A percentile compares a stretch with the other conserved stretches of the same genome.
phyloP scores from a whole-genome alignment of 176 grass and related monocot species.

The Areca catechu region DNA sequence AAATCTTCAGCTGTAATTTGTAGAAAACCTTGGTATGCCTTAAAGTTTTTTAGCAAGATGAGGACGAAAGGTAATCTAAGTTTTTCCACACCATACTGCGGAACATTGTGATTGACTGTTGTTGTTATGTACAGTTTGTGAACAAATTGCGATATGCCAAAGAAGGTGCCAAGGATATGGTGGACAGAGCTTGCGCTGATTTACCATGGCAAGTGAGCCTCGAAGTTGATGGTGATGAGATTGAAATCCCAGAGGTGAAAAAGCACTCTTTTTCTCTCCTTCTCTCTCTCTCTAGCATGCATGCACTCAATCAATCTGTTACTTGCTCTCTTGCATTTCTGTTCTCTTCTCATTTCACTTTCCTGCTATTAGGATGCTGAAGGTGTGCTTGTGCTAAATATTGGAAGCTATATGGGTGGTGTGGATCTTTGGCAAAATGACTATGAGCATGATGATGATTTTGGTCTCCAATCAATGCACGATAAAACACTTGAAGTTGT shows the following conservation, averaged over 20 bases:
- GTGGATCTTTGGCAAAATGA: conserved; percentile 91
- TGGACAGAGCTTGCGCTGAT: conserved; percentile 86
- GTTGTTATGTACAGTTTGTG: conserved; percentile 47
- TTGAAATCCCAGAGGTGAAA: conserved; percentile 79
- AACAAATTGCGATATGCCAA: conserved; percentile 98
- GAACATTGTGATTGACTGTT: neutral
- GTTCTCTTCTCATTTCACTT: conserved; percentile 14
- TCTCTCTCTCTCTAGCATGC: neutral
- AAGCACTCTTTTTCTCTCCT: conserved; percentile 19
- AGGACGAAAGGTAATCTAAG: too few relatives aligned
- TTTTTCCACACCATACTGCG: too few relatives aligned
- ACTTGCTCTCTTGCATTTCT: too few relatives aligned
- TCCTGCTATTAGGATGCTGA: conserved; percentile 65
- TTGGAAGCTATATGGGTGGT: conserved; percentile 92
- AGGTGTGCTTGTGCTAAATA: conserved; percentile 91
- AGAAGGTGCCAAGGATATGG: conserved; percentile 94
- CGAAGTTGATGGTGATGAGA: conserved; percentile 75
- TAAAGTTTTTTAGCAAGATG: too few relatives aligned
- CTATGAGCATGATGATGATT: conserved; percentile 56
- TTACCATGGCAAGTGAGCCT: conserved; percentile 82
- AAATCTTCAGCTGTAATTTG: too few relatives aligned
- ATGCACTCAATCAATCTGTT: too few relatives aligned
- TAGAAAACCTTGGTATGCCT: too few relatives aligned
- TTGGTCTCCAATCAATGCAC: conserved; percentile 69
- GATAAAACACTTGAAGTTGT: conserved; percentile 90